phyloP scores from a whole-genome alignment of 192 early-diverging fungal species.

The Jimgerdemannia lactiflua region DNA sequence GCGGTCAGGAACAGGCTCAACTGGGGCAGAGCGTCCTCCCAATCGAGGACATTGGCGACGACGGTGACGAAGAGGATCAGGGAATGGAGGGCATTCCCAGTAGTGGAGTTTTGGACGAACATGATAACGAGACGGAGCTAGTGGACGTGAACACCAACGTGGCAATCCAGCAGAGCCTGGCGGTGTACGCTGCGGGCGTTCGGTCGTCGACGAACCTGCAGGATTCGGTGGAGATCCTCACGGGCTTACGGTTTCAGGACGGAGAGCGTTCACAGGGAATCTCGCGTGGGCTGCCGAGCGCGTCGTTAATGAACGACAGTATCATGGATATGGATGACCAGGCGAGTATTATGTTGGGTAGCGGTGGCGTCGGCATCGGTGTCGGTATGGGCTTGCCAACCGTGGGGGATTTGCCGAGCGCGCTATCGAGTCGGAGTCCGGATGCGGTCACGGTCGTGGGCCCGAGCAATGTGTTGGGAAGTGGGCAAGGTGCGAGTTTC shows the following conservation, averaged over 20 bases:
- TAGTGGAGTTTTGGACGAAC: not conserved
- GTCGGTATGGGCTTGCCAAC: not conserved
- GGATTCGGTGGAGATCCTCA: slow-evolving; percentile 16
- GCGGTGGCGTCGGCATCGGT: not conserved
- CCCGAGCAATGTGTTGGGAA: not conserved
- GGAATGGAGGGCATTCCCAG: not conserved
- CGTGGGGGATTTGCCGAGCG: not conserved
- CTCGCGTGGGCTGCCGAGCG: slow-evolving; percentile 8
- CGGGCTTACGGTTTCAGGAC: slow-evolving; percentile 17
- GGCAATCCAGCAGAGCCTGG: not conserved
- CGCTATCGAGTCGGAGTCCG: not conserved
- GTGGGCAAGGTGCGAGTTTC: not conserved
- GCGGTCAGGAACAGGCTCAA: not conserved
- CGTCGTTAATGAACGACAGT: slow-evolving; percentile 16
- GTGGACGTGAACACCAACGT: not conserved
- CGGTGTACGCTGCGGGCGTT: not conserved
- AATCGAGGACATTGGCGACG: not conserved
- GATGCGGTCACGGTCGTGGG: not conserved
- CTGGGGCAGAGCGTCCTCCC: not conserved
- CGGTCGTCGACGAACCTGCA: not conserved
- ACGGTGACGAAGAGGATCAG: not conserved
- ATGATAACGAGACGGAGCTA: not conserved
- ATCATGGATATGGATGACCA: slow-evolving; percentile 14
- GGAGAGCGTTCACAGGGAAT: slow-evolving; percentile 21
- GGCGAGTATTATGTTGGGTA: not conserved